Evolutionary conservation across 2,329 filamentous ascomycete species (phyloP).

Genomic region (Microascus cirrosus): DNA sequence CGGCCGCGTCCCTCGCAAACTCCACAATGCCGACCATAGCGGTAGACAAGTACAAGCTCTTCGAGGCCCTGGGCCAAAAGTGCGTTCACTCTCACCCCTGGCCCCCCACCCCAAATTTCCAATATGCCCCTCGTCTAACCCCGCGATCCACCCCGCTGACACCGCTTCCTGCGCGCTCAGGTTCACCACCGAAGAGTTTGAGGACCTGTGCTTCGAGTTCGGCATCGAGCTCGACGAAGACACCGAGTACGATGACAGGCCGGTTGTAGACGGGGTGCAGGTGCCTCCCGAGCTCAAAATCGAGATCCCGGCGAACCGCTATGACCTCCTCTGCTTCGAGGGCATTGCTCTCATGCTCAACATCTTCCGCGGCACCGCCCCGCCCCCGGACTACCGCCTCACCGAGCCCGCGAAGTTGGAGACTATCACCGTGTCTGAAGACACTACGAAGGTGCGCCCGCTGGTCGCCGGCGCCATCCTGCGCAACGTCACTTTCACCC

Average conservation of each 20-base stretch:
- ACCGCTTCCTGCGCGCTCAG: constrained; percentile 25
- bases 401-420: constrained; percentile 66
- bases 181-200: constrained; percentile 88
- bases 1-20: constrained; percentile 1
- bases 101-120: constrained; percentile 6
- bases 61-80: constrained; percentile 81
- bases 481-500: constrained; percentile 81
- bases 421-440: constrained; percentile 67
- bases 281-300: constrained; percentile 93
- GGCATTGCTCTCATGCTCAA: constrained; percentile 93
- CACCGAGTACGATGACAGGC: constrained; percentile 59
- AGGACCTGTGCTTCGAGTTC: constrained; percentile 97
- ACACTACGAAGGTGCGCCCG: constrained; percentile 69
- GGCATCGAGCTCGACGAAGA: constrained; percentile 98
- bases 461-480: constrained; percentile 85
- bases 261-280: constrained; percentile 65
- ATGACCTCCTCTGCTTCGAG: constrained; percentile 93
- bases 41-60: constrained; percentile 93
- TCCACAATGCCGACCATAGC: constrained; percentile 82
- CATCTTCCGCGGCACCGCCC: constrained; percentile 71
- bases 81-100: constrained; percentile 28
- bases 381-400: constrained; percentile 70
- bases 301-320: constrained; percentile 91
- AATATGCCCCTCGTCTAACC: constrained; percentile 8
- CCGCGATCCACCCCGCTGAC: constrained; percentile 9